Base-by-base conservation (phyloP, 2,329 filamentous ascomycete genomes). In the Rhynchosporium agropyri region DNA sequence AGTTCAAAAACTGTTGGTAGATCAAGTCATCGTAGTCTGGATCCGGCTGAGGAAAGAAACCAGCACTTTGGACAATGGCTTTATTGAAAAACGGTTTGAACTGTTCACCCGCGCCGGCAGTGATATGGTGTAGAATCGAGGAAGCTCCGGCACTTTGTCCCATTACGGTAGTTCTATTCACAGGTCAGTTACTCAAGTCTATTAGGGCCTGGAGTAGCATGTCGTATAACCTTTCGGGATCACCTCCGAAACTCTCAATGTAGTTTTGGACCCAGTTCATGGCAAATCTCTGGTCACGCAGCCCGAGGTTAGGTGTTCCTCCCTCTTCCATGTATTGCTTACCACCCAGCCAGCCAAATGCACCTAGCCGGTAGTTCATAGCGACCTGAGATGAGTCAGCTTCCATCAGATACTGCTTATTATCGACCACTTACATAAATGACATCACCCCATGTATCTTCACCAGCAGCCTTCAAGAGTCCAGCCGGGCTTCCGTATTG, bases 31-130 rank as follows among this genome's bases (percentile, higher is more conserved):
- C 61, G 40, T 58, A 26, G 28, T 31, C 42, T 15, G 60, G 40
- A n/a, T 50, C 56, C 7, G 60, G 60, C 43, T 58, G 56, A 46
- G 55, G 58, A 43, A 63, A 49, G 29, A 63, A 72, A 3, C 64
- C 71, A 6, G 69, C 66, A 60, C 71, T 74, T 64, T 74, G 72
- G 3, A 71, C 10, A 31, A 75, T 69, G 12, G 74, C 73, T 66
- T 77, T 76, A 40, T 76, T 74, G 69, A 82, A 82, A 40, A 26
- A 2, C 1, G 40, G 2, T 77, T 77, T n/a, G 51, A 43, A 38
- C 5, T 61, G 68, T 31, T 65, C 67, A 26, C 79, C 80, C 36
- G 79, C 81, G 59, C 75, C 80, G 0, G 80, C 74, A 46, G 81
- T 84, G 61, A 84, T 79, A 63, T 84, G 81, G 31, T 62, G 60